Conservation (phyloP, 2,329 filamentous ascomycete genomes). For the Stachybotrys chlorohalonatus region DNA sequence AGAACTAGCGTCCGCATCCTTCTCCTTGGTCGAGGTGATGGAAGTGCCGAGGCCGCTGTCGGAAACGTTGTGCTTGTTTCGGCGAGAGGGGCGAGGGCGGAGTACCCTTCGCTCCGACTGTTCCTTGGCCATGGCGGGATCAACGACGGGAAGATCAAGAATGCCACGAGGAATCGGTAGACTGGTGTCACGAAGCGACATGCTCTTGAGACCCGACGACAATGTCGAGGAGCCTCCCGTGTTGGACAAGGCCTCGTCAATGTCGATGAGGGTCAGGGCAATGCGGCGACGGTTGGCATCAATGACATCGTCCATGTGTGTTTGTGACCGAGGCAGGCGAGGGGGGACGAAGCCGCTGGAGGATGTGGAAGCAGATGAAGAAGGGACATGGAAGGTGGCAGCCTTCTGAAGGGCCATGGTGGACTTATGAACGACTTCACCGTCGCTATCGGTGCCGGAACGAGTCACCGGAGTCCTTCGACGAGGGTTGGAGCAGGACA, state of each 20-base stretch:
- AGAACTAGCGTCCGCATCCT: constrained; percentile 30
- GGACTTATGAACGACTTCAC: constrained; percentile 22
- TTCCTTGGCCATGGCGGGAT: constrained; percentile 35
- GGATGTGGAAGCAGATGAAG: constrained; percentile 30
- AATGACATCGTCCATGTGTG: constrained; percentile 62
- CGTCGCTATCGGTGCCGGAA: constrained; percentile 21
- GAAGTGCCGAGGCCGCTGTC: constrained; percentile 88
- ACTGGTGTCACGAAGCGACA: constrained; percentile 42
- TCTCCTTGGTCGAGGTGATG: constrained; percentile 52
- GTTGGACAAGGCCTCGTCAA: constrained; percentile 51
- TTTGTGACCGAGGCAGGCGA: constrained; percentile 57
- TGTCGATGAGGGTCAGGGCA: constrained; percentile 54
- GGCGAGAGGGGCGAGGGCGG: constrained; percentile 46
- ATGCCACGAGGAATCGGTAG: constrained; percentile 52
- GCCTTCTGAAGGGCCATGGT: constrained; percentile 54
- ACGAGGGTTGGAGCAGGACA: constrained; percentile 37
- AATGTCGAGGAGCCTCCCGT: constrained; percentile 29
- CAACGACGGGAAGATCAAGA: constrained; percentile 45
- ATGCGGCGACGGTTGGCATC: constrained; percentile 61
- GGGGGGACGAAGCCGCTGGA: constrained; percentile 39
- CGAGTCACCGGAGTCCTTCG: constrained; percentile 36
- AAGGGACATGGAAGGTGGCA: constrained; percentile 54
- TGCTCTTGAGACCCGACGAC: constrained; percentile 19
- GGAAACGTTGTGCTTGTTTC: constrained; percentile 60
- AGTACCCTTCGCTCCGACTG: constrained; percentile 38